These are phyloP conservation scores for Salix purpurea DNA, from an alignment of 345 rosid genomes.

Conservation along the genomic window DNA sequence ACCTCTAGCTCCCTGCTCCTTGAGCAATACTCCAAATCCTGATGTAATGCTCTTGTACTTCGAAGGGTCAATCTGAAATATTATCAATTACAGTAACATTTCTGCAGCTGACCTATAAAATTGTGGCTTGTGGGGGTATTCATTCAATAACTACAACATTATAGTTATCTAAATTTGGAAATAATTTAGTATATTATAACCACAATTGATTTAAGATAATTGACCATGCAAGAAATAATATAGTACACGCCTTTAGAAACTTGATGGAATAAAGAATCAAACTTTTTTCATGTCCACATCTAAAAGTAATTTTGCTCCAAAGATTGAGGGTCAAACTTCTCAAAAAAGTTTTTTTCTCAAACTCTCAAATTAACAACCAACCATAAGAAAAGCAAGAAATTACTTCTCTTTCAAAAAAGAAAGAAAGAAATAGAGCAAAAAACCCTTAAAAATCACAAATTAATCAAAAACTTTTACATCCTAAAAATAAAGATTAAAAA, in stretches of 20 bases:
- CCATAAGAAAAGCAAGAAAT: not conserved
- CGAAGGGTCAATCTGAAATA: conserved; percentile 68
- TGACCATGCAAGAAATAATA: not conserved
- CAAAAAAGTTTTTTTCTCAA: too few species aligned
- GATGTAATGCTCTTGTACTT: conserved; percentile 78
- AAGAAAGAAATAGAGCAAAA: not conserved
- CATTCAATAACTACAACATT: not conserved
- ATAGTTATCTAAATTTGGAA: not conserved
- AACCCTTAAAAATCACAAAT: not conserved
- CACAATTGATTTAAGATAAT: not conserved
- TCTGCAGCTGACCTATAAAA: not conserved
- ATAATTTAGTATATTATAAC: not conserved
- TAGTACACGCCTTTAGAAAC: not conserved
- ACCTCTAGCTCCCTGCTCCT: conserved; percentile 82
- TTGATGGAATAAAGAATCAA: not conserved
- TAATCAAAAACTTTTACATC: too few species aligned
- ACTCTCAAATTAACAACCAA: not conserved
- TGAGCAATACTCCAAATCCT: conserved; percentile 71
- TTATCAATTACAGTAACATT: not conserved
- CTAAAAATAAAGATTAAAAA: too few species aligned
- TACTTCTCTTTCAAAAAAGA: not conserved
- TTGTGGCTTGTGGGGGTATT: not conserved
- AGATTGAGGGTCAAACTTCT: not conserved
- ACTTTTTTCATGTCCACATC: not conserved
- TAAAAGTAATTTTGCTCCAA: not conserved